Conservation (phyloP, 2,329 filamentous ascomycete species). For the Fusarium sp. region DNA sequence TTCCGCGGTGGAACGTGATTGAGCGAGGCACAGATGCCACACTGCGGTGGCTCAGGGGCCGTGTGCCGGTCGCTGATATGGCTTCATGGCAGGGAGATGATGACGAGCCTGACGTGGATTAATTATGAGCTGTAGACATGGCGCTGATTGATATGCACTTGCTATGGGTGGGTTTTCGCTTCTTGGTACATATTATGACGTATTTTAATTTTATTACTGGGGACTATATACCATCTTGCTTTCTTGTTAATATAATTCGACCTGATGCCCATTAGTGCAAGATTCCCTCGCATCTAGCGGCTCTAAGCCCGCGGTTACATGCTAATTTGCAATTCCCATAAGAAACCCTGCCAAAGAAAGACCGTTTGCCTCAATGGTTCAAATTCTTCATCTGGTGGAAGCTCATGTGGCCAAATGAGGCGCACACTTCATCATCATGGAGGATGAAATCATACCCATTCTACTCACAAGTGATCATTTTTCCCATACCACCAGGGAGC, state of each 20-base stretch:
- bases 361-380: not conserved
- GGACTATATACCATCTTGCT: constrained; percentile 27
- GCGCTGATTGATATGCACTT: not conserved
- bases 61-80: constrained; percentile 73
- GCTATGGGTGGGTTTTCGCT: constrained; percentile 12
- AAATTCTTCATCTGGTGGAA: not conserved
- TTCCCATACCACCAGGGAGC: fast-evolving
- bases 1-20: constrained; percentile 84
- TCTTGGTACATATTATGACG: constrained; percentile 25
- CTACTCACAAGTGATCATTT: not conserved
- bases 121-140: not conserved
- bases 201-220: constrained; percentile 28
- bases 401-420: not conserved
- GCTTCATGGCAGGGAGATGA: constrained; percentile 63
- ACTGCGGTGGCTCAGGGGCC: constrained; percentile 81
- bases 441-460: not conserved
- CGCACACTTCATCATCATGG: too few species aligned
- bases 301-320: not conserved
- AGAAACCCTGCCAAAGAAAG: not conserved
- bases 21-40: constrained; percentile 89
- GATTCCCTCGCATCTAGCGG: not conserved
- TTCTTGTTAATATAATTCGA: constrained; percentile 5
- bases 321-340: not conserved
- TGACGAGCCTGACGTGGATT: constrained; percentile 48
- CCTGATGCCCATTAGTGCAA: not conserved